Evolutionary conservation across 495 filamentous ascomycete species (phyloP).

Genomic region (Halenospora varia): DNA sequence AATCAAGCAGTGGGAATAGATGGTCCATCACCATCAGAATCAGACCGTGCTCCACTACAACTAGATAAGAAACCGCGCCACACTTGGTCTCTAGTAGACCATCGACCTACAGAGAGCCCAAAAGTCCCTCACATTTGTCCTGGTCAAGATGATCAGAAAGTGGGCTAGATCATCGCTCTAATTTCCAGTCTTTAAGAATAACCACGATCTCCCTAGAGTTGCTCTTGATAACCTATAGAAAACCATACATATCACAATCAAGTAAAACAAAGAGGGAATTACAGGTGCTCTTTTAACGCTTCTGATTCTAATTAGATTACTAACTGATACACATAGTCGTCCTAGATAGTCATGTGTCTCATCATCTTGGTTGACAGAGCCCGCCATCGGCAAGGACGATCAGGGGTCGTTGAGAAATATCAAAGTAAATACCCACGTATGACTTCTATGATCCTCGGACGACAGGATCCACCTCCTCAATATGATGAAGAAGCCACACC

Average conservation of each 20-base stretch:
- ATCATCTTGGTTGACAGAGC: neutral
- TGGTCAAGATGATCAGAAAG: neutral
- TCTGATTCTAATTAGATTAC: neutral
- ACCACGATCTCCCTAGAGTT: neutral
- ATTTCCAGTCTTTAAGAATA: neutral
- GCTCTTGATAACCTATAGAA: neutral
- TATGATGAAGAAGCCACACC: neutral
- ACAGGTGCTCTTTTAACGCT: neutral
- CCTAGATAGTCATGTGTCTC: neutral
- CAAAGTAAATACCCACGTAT: neutral
- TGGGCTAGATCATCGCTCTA: neutral
- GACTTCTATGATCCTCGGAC: neutral
- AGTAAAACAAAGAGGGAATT: neutral
- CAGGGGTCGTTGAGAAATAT: neutral
- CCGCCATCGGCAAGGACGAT: neutral
- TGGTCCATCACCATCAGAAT: slow-evolving; percentile 1
- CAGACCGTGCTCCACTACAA: neutral
- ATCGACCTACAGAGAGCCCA: neutral
- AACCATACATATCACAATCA: neutral
- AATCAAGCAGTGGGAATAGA: neutral
- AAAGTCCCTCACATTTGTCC: neutral
- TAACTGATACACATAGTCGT: neutral
- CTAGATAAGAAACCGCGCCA: neutral
- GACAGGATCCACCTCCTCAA: slow-evolving; percentile 1
- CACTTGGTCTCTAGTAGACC: neutral